These are phyloP conservation scores for Tuber magnatum DNA, from an alignment of 495 filamentous ascomycete genomes.

Conservation along the genomic window DNA sequence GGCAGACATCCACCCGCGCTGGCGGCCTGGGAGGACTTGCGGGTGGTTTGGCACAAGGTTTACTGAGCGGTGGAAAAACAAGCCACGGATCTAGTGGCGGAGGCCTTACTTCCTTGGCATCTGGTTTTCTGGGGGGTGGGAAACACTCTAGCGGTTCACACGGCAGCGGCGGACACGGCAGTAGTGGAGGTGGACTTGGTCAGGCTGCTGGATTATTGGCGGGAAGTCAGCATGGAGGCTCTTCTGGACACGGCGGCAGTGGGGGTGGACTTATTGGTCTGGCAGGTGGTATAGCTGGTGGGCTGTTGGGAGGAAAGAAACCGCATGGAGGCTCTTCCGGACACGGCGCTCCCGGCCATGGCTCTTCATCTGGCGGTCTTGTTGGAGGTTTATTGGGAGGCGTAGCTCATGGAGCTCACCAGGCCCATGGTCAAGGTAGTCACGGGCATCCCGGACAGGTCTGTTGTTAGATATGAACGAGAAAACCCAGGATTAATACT, in stretches of 20 bases:
- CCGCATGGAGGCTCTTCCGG: constrained; percentile 9
- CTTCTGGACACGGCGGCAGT: constrained; percentile 1
- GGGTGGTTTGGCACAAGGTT: constrained; percentile 25
- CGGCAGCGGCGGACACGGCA: background rate
- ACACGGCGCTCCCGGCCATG: constrained; percentile 10
- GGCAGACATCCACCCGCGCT: constrained; percentile 21
- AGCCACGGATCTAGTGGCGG: constrained; percentile 21
- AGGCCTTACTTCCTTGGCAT: constrained; percentile 19
- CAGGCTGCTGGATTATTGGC: constrained; percentile 34
- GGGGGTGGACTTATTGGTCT: background rate
- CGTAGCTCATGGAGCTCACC: constrained; percentile 17
- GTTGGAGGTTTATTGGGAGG: constrained; percentile 31
- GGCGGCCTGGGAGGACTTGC: constrained; percentile 34
- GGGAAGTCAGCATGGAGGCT: constrained; percentile 18
- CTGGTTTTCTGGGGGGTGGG: constrained; percentile 32
- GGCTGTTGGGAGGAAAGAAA: background rate
- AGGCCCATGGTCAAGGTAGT: background rate
- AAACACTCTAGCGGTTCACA: constrained; percentile 15
- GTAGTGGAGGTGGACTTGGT: constrained; percentile 25
- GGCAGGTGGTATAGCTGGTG: background rate
- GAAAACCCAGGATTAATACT: constrained; percentile 7
- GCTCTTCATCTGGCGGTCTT: constrained; percentile 16
- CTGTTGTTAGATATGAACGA: background rate
- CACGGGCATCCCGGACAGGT: constrained; percentile 3
- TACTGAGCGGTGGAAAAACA: constrained; percentile 27